Base-by-base conservation (phyloP, 768 basidiomycete genomes). In the Lactifluus volemus region DNA sequence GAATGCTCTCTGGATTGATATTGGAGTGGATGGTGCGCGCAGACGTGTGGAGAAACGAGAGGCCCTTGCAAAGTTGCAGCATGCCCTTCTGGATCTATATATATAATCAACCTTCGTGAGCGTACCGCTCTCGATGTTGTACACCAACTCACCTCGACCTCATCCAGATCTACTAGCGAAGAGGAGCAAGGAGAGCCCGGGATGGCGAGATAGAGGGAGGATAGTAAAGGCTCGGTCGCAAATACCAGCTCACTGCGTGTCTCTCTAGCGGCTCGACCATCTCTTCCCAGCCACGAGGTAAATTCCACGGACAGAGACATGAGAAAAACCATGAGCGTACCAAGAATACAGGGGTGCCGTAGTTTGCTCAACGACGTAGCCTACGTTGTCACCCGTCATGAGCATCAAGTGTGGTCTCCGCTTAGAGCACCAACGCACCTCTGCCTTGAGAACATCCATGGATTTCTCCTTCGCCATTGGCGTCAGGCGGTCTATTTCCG, bases 251-350 rank as follows among this genome's bases (percentile, higher is more conserved):
- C 90, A 41, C 77, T 87, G 58, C 96, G 79, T 0, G 94, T 89
- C 73, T 99, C 96, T 98, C 94, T 49, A 97, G 75, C 29, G 97
- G 96, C 73, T 99, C 97, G 32, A 96, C 94, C 86, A 98, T 91
- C 76, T 98, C 96, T 92, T 72, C 56, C 49, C 25, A 6, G 29
- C 60, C 60, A 38, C 38, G 49, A 65, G 58, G 58, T 45, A 44
- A 41, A 61, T 58, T 61, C 60, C 49, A 67, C 42, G 19, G 54
- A 25, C 19, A 32, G 48, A 2, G n/a, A 44, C 17, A 39, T 32
- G 12, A 25, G 25, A 15, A 42, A 41, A 50, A 63, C 66, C 62
- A 61, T 41, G 34, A 30, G 63, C 75, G 58, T 68, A 91, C 90
- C 91, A 60, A 99, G 79, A 53, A 99, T 84, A 63, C 89, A 95